Evolutionary conservation across 2,329 filamentous ascomycete species (phyloP).

Genomic region (Exophiala sideris): DNA sequence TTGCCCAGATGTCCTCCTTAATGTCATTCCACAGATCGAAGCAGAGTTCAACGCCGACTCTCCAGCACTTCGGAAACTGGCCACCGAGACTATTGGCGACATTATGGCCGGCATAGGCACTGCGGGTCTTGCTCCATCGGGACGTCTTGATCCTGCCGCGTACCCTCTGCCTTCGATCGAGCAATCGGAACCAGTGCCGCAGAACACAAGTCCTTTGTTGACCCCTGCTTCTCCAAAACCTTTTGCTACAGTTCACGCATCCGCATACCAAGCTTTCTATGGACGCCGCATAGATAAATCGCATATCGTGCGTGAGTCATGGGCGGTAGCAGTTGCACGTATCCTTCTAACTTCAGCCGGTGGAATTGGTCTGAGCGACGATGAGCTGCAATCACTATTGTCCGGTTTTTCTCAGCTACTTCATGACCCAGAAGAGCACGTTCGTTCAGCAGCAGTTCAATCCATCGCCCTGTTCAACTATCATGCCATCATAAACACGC

Average conservation of each 20-base stretch:
- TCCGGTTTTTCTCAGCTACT: conserved; percentile 74
- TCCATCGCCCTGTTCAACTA: conserved; percentile 78
- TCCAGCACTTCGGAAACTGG: conserved; percentile 76
- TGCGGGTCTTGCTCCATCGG: conserved; percentile 73
- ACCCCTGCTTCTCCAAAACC: conserved; percentile 84
- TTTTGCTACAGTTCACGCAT: conserved; percentile 76
- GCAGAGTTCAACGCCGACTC: conserved; percentile 90
- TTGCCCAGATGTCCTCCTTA: conserved; percentile 80
- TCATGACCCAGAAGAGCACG: conserved; percentile 84
- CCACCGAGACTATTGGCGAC: conserved; percentile 91
- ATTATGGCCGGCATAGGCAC: conserved; percentile 92
- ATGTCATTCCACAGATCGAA: conserved; percentile 91
- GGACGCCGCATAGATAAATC: conserved; percentile 84
- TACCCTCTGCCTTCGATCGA: conserved; percentile 68
- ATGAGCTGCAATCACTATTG: conserved; percentile 75
- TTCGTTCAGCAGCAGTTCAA: conserved; percentile 83
- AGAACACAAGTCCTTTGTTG: conserved; percentile 61
- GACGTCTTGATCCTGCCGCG: conserved; percentile 71
- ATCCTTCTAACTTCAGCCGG: conserved; percentile 90
- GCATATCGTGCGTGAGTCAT: conserved; percentile 74
- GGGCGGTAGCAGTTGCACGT: conserved; percentile 78
- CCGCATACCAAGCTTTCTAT: conserved; percentile 79
- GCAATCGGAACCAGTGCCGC: conserved; percentile 56
- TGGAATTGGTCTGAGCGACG: conserved; percentile 78
- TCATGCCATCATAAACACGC: conserved; percentile 73